Evolutionary conservation across 768 basidiomycete species (phyloP), one percentile per base, ranked within the genome.

Genomic region (Pleurotus pulmonarius): DNA sequence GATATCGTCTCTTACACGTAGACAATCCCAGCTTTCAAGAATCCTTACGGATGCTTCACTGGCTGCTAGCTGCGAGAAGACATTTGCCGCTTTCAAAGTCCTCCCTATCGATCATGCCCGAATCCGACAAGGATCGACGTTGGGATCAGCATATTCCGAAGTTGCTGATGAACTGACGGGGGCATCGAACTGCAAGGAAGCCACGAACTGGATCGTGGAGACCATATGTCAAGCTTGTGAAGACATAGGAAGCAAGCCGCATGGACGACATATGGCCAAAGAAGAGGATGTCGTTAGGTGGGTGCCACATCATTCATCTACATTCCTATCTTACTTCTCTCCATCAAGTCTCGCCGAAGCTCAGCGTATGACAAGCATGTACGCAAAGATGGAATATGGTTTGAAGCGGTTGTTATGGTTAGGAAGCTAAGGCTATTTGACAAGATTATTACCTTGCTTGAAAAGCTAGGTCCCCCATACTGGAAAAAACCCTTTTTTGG

Each of bases 351-450:
- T 94, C 61, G 79, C 80, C 5, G 92, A 97, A 62, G 95, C 95
- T 2, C 86, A 88, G 67, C 79, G 83, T 54, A 86, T 87, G 76
- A 97, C 92, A 2, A 90, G 86, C 59, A 76, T 95, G 61, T 90
- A 92, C 68, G 83, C 93, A 12, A 93, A 94, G 73, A 88, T 96
- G 84, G 94, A 97, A 65, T 93, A 96, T 68, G 92, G 91, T 0
- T 78, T 97, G 49, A 98, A 95, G 78, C 77, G 93, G 60, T 73
- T 96, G 66, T 70, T 96, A 58, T 96, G 94, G 94, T 70, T 96
- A 47, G 90, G 92, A 48, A 81, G 87, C 60, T 91, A 59, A 59
- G 70, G 22, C 13, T n/a, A 51, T 34, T 38, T 51, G 6, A 51
- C 47, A 20, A 38, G 11, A 25, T 29, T 52, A n/a, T 40, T 41